Base-by-base conservation (phyloP, 169 alveolate genomes). In the Babesia bigemina region DNA sequence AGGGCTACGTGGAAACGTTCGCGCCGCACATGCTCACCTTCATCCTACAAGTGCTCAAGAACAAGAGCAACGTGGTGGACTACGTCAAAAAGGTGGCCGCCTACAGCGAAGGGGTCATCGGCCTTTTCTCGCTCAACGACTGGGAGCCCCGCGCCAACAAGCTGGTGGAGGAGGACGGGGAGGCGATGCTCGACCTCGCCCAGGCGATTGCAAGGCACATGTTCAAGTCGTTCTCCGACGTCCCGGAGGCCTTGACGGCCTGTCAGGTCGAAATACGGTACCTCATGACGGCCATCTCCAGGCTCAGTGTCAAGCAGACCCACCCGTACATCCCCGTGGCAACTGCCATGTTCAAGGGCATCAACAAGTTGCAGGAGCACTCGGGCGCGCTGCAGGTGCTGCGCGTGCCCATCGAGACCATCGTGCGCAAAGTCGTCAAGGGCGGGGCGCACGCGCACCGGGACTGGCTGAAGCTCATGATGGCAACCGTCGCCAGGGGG, bases 401-500 rank as follows among this genome's bases (percentile, higher is more conserved):
- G 11, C 63, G 76, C 19, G 22, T 1, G 39, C 65, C 76, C 22
- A 49, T 55, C 2, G 76, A 67, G 12, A 44, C 29, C 14, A 67
- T 67, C 39, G 63, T 67, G 76, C 26, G 65, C 26, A 67, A 67
- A 29, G 65, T 67, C 60, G 14, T 29, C 42, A 21, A 44, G 57
- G 76, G 59, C 14, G 76, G 76, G 14, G 26, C 63, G 21, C 7
- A 21, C 39, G 63, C 50, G 39, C 76, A 67, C 24, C 76, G 65
- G 12, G 76, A 67, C 33, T 67, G 76, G 76, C 42, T 67, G 55
- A 48, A 67, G 44, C 76, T 67, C 57, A 67, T 67, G 76, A 67
- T 67, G 76, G 76, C 65, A 17, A 22, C 65, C 8, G 76, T 42
- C 1, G 14, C 76, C 36, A 10, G 76, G 42, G 76, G 76, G 21